Percentiles rank a stretch among this genome's conserved stretches.
phyloP scores from a whole-genome alignment of 116 monocot species.

The Phalaenopsis hybrid region DNA sequence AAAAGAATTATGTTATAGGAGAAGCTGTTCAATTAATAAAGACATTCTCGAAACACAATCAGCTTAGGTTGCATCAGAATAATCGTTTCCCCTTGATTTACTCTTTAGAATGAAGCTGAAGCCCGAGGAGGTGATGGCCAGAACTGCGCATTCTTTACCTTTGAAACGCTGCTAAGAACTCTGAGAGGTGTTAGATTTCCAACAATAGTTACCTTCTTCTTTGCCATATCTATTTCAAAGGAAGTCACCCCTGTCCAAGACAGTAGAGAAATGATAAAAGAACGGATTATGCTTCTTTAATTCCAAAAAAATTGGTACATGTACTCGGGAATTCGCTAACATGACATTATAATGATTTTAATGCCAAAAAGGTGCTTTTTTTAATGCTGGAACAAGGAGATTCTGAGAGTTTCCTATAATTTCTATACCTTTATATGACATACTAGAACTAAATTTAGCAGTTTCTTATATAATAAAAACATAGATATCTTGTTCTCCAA shows the following conservation, averaged over 20 bases:
- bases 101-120: conserved; percentile 1
- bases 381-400: neutral
- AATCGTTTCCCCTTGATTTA: neutral
- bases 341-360: neutral
- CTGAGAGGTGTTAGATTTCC: conserved; percentile 66
- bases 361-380: neutral
- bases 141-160: conserved; percentile 81
- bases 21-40: neutral
- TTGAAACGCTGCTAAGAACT: conserved; percentile 62
- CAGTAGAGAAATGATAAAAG: neutral
- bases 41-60: neutral
- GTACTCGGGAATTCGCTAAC: neutral
- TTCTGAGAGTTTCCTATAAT: no score
- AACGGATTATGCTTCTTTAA: no score
- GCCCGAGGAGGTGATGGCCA: conserved; percentile 39
- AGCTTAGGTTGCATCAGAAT: neutral
- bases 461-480: neutral
- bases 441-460: neutral
- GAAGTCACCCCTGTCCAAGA: conserved; percentile 62
- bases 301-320: neutral
- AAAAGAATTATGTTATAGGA: neutral
- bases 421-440: no score
- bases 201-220: conserved; percentile 80
- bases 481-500: no score
- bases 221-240: conserved; percentile 61